A percentile compares a stretch with the other conserved stretches of the same genome.
Conservation (phyloP, 1,139 yeast species). For the Nakaseomyces delphensis region DNA sequence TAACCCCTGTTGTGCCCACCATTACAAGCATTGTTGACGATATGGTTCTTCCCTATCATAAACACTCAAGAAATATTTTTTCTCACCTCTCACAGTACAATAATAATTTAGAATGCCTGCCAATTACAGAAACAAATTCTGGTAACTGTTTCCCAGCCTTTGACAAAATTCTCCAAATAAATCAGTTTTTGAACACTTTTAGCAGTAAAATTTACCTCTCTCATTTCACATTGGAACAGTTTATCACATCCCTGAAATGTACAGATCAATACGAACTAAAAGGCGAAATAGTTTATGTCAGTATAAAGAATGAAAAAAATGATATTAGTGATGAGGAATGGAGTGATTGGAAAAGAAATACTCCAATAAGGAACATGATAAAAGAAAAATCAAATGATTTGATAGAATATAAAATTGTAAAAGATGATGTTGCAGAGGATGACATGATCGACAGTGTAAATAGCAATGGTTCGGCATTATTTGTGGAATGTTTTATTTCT, state of each 20-base stretch:
- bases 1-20: slow-evolving; percentile 12
- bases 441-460: slow-evolving; percentile 29
- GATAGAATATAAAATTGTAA: slow-evolving; percentile 17
- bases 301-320: slow-evolving; percentile 10
- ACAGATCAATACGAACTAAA: slow-evolving; percentile 23
- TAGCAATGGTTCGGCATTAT: slow-evolving; percentile 21
- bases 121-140: slow-evolving; percentile 8
- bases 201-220: slow-evolving; percentile 22
- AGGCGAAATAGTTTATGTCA: slow-evolving; percentile 26
- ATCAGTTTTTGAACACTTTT: slow-evolving; percentile 29
- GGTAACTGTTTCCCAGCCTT: slow-evolving; percentile 15
- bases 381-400: slow-evolving; percentile 11
- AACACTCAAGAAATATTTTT: slow-evolving; percentile 18
- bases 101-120: slow-evolving; percentile 17
- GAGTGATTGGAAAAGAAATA: slow-evolving; percentile 13
- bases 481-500: slow-evolving; percentile 27
- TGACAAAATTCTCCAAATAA: slow-evolving; percentile 24
- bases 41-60: slow-evolving; percentile 28
- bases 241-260: slow-evolving; percentile 25
- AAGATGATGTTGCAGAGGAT: slow-evolving; percentile 27
- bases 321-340: slow-evolving; percentile 1
- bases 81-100: slow-evolving; percentile 18
- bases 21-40: slow-evolving; percentile 33
- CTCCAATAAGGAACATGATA: slow-evolving; percentile 17
- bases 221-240: slow-evolving; percentile 26